Conservation (phyloP, 768 basidiomycete species). For the Aureoboletus auriporus region DNA sequence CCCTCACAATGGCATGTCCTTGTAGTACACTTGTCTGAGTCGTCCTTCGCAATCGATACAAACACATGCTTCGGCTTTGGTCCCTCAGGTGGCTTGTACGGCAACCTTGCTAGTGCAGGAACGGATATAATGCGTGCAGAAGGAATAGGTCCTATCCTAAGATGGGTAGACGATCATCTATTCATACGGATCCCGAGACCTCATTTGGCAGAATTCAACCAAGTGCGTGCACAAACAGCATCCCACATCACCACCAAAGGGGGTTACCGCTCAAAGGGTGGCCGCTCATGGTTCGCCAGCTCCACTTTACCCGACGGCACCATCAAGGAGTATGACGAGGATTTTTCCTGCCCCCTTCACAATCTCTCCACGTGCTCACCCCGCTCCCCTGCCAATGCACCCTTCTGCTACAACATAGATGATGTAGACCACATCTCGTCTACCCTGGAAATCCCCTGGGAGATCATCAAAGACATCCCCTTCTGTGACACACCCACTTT, state of each 20-base stretch:
- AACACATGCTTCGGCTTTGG: constrained; percentile 22
- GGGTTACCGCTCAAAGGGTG: not conserved
- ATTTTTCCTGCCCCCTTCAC: not conserved
- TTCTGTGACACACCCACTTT: too few relatives aligned
- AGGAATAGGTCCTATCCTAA: constrained; percentile 20
- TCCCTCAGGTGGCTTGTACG: constrained; percentile 22
- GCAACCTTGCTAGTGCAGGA: constrained; percentile 19
- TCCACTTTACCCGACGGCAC: not conserved
- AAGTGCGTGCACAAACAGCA: fast-evolving
- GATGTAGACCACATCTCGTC: not conserved
- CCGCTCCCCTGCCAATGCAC: fast-evolving
- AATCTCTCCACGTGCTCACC: not conserved
- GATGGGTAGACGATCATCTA: constrained; percentile 32
- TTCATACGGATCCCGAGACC: constrained; percentile 10
- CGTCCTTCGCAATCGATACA: constrained; percentile 22
- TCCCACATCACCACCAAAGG: not conserved
- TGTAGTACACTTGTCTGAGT: constrained; percentile 19
- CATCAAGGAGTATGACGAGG: not conserved
- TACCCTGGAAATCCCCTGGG: not conserved
- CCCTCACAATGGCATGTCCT: constrained; percentile 34
- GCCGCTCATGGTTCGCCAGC: not conserved
- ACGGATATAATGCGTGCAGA: constrained; percentile 2
- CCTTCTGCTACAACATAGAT: not conserved
- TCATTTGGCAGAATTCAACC: fast-evolving
- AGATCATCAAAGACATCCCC: not conserved